Evolutionary conservation across 179 eudicot species (phyloP).

Genomic region (Nepenthes alata): DNA sequence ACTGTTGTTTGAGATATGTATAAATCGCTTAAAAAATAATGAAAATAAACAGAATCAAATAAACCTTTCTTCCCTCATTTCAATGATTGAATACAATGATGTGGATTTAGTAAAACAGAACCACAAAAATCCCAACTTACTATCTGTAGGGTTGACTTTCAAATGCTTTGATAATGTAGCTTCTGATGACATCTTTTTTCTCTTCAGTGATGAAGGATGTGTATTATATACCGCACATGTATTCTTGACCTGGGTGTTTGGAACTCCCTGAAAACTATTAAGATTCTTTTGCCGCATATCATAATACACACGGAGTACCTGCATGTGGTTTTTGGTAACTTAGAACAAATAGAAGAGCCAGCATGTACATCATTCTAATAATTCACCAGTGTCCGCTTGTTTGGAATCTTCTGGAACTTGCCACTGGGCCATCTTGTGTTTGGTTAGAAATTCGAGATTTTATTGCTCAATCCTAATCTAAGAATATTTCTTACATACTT

Average conservation of each 20-base stretch:
- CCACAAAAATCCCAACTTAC: conserved; percentile 10
- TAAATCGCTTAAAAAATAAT: background rate
- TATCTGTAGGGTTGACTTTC: conserved; percentile 15
- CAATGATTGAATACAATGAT: too few species aligned
- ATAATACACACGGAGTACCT: conserved; percentile 89
- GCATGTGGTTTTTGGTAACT: conserved; percentile 16
- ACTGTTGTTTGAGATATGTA: conserved; percentile 2
- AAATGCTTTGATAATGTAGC: conserved; percentile 22
- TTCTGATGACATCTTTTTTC: conserved; percentile 41
- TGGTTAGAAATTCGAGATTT: too few species aligned
- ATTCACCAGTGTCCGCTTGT: too few species aligned
- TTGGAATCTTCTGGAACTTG: too few species aligned
- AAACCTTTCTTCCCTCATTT: background rate
- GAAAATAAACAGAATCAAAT: background rate
- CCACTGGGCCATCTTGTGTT: too few species aligned
- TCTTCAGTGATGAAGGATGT: conserved; percentile 22
- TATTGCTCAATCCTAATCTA: too few species aligned
- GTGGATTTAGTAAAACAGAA: too few species aligned
- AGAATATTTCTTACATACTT: too few species aligned
- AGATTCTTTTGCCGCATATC: conserved; percentile 52
- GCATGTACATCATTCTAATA: background rate
- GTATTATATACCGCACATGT: conserved; percentile 17
- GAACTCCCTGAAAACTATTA: conserved; percentile 31
- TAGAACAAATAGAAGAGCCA: conserved; percentile 1
- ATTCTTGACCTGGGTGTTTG: conserved; percentile 23